Evolutionary conservation across 495 filamentous ascomycete genomes (phyloP).

Genomic region (Penicillium arizonense): DNA sequence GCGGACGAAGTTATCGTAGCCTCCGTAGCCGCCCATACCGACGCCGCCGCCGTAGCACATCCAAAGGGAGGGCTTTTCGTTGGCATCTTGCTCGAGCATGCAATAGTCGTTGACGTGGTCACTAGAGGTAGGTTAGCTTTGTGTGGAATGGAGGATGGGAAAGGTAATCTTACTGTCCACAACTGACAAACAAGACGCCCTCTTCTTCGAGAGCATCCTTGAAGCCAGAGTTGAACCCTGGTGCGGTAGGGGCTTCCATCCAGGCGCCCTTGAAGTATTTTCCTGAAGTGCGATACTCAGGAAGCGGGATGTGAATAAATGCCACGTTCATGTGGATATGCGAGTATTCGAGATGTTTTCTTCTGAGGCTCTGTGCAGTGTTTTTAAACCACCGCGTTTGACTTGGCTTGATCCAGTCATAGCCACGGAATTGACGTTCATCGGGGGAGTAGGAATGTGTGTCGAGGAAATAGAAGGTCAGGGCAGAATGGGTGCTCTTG

Average conservation of each 20-base stretch:
- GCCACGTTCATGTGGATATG: constrained; percentile 94
- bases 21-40: constrained; percentile 93
- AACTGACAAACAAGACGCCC: constrained; percentile 80
- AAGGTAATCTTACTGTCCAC: constrained; percentile 70
- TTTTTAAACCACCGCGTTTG: constrained; percentile 93
- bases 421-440: constrained; percentile 78
- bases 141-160: neutral
- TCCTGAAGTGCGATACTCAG: constrained; percentile 67
- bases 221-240: constrained; percentile 84
- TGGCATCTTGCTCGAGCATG: constrained; percentile 53
- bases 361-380: constrained; percentile 65
- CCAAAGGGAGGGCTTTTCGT: constrained; percentile 73
- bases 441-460: constrained; percentile 91
- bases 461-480: constrained; percentile 92
- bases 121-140: constrained; percentile 32
- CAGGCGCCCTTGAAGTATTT: constrained; percentile 60
- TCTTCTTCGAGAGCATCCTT: constrained; percentile 81
- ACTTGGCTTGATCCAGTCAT: constrained; percentile 92
- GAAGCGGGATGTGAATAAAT: constrained; percentile 95
- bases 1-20: constrained; percentile 80
- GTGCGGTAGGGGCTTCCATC: constrained; percentile 79
- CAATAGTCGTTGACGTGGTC: constrained; percentile 98
- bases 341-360: constrained; percentile 75
- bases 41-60: constrained; percentile 94
- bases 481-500: constrained; percentile 75